phyloP scores from a whole-genome alignment of 306 rosid species.

The Cicer chorassanicum region DNA sequence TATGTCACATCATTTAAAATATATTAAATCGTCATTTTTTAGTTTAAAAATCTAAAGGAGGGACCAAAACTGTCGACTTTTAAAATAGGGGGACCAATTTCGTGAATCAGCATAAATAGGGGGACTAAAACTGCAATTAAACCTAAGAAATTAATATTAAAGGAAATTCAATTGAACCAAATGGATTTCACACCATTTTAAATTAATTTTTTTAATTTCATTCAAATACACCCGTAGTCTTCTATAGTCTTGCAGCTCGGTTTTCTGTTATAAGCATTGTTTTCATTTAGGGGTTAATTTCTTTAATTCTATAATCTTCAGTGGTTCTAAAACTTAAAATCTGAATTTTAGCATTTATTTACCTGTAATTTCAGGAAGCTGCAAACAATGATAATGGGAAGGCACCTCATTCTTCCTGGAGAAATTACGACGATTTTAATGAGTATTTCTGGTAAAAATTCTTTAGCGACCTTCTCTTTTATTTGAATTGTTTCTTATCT shows the following conservation, averaged over 20 bases:
- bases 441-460: slow-evolving; percentile 86
- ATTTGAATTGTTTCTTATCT: not conserved
- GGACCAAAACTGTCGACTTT: no score
- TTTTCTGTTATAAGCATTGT: not conserved
- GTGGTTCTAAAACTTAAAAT: not conserved
- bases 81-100: no score
- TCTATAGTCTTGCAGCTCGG: not conserved
- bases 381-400: slow-evolving; percentile 77
- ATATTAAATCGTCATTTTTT: no score
- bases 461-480: not conserved
- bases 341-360: slow-evolving; percentile 30
- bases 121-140: no score
- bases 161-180: not conserved
- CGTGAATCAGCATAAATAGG: no score
- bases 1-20: no score
- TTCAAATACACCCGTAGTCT: not conserved
- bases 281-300: not conserved
- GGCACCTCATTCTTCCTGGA: slow-evolving; percentile 97
- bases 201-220: not conserved
- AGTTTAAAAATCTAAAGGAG: no score
- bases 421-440: slow-evolving; percentile 95
- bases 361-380: slow-evolving; percentile 73
- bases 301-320: not conserved
- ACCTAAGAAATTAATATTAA: not conserved
- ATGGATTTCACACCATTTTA: not conserved